Conservation (phyloP, 331 rosid genomes). For the Malus hybrid region DNA sequence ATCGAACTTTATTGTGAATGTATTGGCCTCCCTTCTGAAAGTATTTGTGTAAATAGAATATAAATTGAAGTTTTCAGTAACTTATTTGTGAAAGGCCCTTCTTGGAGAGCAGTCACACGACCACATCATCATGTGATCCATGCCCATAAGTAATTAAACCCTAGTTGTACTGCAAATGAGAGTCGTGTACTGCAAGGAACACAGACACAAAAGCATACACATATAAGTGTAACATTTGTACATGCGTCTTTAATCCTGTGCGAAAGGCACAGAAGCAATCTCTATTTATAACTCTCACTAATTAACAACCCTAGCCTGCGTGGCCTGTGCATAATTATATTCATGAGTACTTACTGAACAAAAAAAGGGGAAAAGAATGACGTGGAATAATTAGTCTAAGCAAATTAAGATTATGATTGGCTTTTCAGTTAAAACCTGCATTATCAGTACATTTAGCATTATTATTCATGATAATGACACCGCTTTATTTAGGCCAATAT, state of each 20-base stretch:
- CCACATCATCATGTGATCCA: not conserved
- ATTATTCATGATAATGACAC: slow-evolving; percentile 11
- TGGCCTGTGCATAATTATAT: not conserved
- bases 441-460: not conserved
- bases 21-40: no score
- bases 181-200: not conserved
- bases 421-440: not conserved
- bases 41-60: no score
- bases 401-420: not conserved
- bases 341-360: not conserved
- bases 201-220: not conserved
- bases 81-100: no score
- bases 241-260: not conserved
- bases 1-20: no score
- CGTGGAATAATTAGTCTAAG: not conserved
- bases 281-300: not conserved
- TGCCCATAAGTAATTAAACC: not conserved
- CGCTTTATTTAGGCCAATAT: not conserved
- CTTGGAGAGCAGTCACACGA: no score
- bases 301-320: not conserved
- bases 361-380: not conserved
- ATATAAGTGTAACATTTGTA: not conserved
- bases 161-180: not conserved
- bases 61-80: no score
- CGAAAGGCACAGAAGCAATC: not conserved